Conservation (phyloP, 371 early-diverging fungal species). For the Capillidium rhysosporum region DNA sequence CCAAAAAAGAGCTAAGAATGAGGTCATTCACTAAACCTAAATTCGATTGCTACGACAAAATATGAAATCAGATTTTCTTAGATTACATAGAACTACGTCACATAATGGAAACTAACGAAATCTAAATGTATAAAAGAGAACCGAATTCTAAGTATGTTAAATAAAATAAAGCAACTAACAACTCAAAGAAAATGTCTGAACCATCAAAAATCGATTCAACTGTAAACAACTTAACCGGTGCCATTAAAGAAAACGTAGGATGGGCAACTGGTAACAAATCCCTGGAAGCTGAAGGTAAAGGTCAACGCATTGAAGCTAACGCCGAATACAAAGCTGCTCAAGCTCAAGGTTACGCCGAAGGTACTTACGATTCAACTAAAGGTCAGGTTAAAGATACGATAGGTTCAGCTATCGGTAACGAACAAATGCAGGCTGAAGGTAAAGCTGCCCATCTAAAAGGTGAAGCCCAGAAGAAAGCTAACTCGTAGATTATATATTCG, state of each 20-base stretch:
- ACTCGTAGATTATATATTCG: neutral
- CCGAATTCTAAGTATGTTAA: too few species aligned
- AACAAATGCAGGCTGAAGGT: neutral
- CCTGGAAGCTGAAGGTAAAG: conserved; percentile 18
- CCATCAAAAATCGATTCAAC: too few species aligned
- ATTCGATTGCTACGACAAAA: too few species aligned
- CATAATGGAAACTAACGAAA: too few species aligned
- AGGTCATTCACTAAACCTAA: too few species aligned
- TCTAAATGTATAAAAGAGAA: too few species aligned
- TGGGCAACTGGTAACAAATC: conserved; percentile 16
- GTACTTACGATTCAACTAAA: conserved; percentile 11
- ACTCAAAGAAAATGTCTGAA: too few species aligned
- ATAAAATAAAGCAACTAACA: too few species aligned
- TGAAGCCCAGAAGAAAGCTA: conserved; percentile 1
- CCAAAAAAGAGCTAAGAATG: too few species aligned
- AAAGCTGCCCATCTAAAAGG: neutral
- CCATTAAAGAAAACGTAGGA: conserved; percentile 15
- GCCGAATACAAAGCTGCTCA: conserved; percentile 8
- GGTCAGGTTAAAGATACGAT: neutral
- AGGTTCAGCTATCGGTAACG: neutral
- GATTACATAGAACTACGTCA: too few species aligned
- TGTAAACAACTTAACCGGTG: neutral
- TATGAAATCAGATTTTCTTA: too few species aligned
- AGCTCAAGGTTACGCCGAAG: conserved; percentile 9
- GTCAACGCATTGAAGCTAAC: conserved; percentile 13